Percentiles rank a stretch among this genome's conserved stretches.
phyloP scores from a whole-genome alignment of 192 early-diverging fungal genomes.

The Ambispora gerdemannii region DNA sequence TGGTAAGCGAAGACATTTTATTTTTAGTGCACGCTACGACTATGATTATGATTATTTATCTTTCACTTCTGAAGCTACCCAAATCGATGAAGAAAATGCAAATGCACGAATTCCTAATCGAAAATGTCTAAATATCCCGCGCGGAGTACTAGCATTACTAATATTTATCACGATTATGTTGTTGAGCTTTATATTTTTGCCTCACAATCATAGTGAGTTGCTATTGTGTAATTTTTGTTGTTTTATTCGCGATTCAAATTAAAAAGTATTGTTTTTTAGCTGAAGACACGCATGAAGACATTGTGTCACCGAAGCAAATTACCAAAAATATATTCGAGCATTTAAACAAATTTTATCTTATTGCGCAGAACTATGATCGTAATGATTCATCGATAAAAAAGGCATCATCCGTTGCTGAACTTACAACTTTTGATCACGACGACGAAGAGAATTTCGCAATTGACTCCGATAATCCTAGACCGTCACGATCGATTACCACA shows the following conservation, averaged over 20 bases:
- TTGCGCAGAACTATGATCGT: not conserved
- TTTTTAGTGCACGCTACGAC: no score
- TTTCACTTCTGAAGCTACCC: no score
- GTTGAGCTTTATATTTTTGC: not conserved
- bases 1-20: no score
- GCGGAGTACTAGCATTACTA: no score
- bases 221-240: not conserved
- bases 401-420: not conserved
- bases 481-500: conserved; percentile 40
- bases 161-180: no score
- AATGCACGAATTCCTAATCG: no score
- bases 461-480: not conserved
- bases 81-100: no score
- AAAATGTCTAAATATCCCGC: no score
- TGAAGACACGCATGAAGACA: not conserved
- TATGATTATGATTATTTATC: no score
- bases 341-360: conserved; percentile 10
- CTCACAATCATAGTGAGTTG: not conserved
- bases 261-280: not conserved
- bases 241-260: not conserved
- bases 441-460: not conserved
- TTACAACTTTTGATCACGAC: not conserved
- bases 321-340: conserved; percentile 6
- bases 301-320: not conserved
- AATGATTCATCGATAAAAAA: not conserved